Evolutionary conservation across 1,284 basidiomycete species (phyloP), one percentile per base, ranked within the genome.

Genomic region (Trichosporon sp.): DNA sequence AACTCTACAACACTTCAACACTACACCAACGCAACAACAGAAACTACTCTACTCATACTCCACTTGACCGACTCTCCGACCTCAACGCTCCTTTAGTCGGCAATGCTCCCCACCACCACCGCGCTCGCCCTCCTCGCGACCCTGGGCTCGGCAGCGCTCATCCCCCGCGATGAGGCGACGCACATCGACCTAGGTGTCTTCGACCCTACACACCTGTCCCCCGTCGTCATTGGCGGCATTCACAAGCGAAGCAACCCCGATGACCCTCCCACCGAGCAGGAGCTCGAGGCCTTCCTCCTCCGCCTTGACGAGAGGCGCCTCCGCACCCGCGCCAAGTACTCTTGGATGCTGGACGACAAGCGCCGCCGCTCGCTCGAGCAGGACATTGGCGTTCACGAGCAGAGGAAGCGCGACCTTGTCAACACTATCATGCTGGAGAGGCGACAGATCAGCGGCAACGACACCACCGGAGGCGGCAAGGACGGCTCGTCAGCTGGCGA

Each of bases 271-370:
- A 23, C 31, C n/a, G 11, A 33, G 54, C 54, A 27, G 2, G 23
- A 25, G 11, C 46, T 52, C 46, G 46, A 52, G 25, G 46, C 46
- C 10, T 52, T 52, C 46, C 13, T 52, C 46, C 46, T 52, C 13
- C 25, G 46, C 5, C 46, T 52, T 13, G 56, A 58, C 56, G 61
- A 58, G 29, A 29, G 57, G 16, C 56, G 40, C 56, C 56, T 52
- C 11, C 46, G 46, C 14, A 52, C 46, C 11, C 46, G 46, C 25
- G 25, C 9, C 27, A 52, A 52, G 46, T 52, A 52, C 46, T 27
- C 46, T 10, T 52, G 46, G 46, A 52, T 27, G 25, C 46, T 52
- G 25, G 13, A 52, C 46, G 46, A 27, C 14, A 14, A 14, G 25
- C 25, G 46, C 23, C 27, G 16, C 25, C 25, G 27, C 25, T 4